Evolutionary conservation across 2,329 filamentous ascomycete genomes (phyloP), one percentile per base, ranked within the genome.

Genomic region (Penicillium sp.): DNA sequence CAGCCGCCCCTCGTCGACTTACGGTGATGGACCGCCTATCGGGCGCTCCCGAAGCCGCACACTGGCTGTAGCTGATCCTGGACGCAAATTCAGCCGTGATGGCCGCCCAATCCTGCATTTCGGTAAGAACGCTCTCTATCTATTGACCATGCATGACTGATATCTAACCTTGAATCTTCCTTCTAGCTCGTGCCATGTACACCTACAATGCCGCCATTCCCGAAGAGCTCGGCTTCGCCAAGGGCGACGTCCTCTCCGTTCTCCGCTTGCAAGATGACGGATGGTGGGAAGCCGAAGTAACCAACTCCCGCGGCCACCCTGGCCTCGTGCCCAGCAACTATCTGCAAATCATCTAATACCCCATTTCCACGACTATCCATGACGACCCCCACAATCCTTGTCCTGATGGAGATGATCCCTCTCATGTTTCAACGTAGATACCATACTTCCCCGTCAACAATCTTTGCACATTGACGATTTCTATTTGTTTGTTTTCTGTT

Each of bases 261-360:
- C 76, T 96, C 39, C 81, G 91, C 52, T 83, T 95, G 63, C 93
- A 99, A 72, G 93, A 99, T 67, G 93, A 99, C 66, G 93, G 93
- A 16, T 99, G 93, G 93, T 99, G 95, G 93, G 93, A 99, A 74
- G 95, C 95, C 11, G 92, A 96, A 70, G 82, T 96, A 34, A 88
- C 91, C 38, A 76, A 76, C 8, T 68, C 72, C 34, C 68, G 65
- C n/a, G 58, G 64, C 33, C 67, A 62, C 47, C 69, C 78, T 13
- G 83, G 83, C 19, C 71, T 86, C 58, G 83, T 86, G 43, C 83
- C 83, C 2, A 84, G 80, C 57, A 86, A 86, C 67, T 86, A 86
- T 62, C 65, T 86, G 48, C 82, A 85, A 68, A 75, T 76, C 46
- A 81, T 80, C 53, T 77, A 65, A 54, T 55, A 37, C 43, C 46